These are phyloP conservation scores for Senecio squalidus DNA, from an alignment of 140 eudicot genomes.

Conservation along the genomic window DNA sequence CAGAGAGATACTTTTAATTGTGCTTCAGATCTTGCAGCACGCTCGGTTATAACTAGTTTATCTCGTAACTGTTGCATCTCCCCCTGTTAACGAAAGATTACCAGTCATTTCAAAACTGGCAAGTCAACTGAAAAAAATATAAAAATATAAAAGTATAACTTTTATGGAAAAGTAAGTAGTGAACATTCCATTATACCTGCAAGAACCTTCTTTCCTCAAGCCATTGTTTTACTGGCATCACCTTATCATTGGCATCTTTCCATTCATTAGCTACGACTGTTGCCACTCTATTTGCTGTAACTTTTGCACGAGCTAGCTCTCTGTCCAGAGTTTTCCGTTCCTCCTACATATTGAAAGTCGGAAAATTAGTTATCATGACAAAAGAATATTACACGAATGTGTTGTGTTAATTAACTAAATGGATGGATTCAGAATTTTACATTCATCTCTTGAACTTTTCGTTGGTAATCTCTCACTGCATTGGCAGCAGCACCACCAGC, in stretches of 20 bases:
- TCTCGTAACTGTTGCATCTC: constrained; percentile 44
- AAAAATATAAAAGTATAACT: not conserved
- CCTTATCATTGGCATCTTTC: constrained; percentile 94
- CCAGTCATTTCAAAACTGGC: constrained; percentile 1
- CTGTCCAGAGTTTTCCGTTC: constrained; percentile 85
- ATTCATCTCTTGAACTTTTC: constrained; percentile 97
- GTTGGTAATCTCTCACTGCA: constrained; percentile 95
- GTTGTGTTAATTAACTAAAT: not conserved
- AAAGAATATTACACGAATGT: not conserved
- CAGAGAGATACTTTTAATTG: constrained; percentile 56
- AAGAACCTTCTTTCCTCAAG: constrained; percentile 87
- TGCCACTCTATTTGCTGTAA: constrained; percentile 89
- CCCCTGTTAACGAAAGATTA: constrained; percentile 44
- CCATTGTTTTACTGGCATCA: constrained; percentile 99
- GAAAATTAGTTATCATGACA: not conserved
- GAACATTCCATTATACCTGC: constrained; percentile 55
- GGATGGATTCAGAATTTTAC: constrained; percentile 32
- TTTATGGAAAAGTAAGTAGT: not conserved
- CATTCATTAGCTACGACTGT: constrained; percentile 94
- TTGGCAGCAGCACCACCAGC: constrained; percentile 99
- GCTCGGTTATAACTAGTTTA: constrained; percentile 41
- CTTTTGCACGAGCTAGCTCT: constrained; percentile 94
- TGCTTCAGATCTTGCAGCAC: constrained; percentile 92
- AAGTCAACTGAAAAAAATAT: not conserved
- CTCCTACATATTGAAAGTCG: constrained; percentile 46